Conservation (phyloP, 2,329 filamentous ascomycete species). For the Graphilbum sp. region DNA sequence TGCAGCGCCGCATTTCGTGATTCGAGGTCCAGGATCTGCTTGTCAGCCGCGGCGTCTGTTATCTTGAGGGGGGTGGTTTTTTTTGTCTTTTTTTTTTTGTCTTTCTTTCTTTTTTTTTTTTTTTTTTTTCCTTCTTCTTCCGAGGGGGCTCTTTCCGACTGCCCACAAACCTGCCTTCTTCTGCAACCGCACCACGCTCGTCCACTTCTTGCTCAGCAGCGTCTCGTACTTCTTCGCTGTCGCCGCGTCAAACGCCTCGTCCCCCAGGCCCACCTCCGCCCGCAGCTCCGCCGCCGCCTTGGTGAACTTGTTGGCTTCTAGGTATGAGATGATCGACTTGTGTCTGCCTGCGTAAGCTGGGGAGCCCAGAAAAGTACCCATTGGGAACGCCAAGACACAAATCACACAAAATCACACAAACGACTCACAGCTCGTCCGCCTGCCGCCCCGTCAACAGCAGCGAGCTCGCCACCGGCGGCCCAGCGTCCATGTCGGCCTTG, state of each 20-base stretch:
- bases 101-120: neutral
- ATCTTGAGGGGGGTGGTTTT: too few relatives aligned
- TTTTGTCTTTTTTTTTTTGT: neutral
- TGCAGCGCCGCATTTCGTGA: constrained; percentile 57
- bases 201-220: constrained; percentile 96
- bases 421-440: neutral
- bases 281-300: constrained; percentile 56
- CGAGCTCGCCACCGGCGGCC: neutral
- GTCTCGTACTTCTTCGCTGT: constrained; percentile 92
- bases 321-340: constrained; percentile 85
- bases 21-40: constrained; percentile 85
- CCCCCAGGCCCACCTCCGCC: constrained; percentile 55
- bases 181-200: constrained; percentile 81
- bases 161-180: constrained; percentile 59
- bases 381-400: neutral
- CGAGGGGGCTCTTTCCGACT: constrained; percentile 6
- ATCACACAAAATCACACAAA: too few relatives aligned
- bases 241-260: constrained; percentile 51
- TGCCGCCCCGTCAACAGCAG: neutral
- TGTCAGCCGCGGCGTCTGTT: too few relatives aligned
- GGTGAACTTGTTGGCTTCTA: constrained; percentile 55
- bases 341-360: constrained; percentile 41
- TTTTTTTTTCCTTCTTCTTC: neutral
- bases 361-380: neutral
- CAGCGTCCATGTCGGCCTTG: too few relatives aligned